A percentile compares a stretch with the other conserved stretches of the same genome.
Evolutionary conservation across 331 rosid species (phyloP).

Genomic region (Dryas integrifolia): DNA sequence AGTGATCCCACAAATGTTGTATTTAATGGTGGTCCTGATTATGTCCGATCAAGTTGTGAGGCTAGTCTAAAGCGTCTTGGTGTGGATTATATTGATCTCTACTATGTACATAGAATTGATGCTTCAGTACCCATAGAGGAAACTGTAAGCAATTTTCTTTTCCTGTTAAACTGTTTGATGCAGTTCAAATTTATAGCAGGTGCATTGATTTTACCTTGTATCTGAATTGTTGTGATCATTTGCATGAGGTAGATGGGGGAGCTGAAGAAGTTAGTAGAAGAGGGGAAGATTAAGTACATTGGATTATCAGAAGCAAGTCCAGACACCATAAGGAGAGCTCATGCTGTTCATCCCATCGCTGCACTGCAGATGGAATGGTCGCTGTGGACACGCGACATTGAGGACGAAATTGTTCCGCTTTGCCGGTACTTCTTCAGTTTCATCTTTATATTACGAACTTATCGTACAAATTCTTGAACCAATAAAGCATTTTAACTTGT

Average conservation of each 20-base stretch:
- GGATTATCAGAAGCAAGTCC: slow-evolving; percentile 49
- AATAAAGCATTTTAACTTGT: no score
- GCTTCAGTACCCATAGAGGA: slow-evolving; percentile 43
- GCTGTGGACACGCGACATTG: background rate
- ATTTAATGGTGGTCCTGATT: slow-evolving; percentile 30
- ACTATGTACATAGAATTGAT: slow-evolving; percentile 46
- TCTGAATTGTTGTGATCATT: no score
- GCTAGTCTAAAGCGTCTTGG: slow-evolving; percentile 40
- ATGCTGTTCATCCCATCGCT: slow-evolving; percentile 44
- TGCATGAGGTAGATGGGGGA: slow-evolving; percentile 37
- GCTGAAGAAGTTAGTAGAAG: slow-evolving; percentile 47
- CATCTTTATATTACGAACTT: background rate
- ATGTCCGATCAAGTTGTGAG: slow-evolving; percentile 44
- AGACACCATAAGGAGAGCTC: slow-evolving; percentile 50
- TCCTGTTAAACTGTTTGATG: background rate
- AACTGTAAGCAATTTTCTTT: slow-evolving; percentile 24
- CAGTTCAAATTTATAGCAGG: background rate
- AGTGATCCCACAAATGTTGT: background rate
- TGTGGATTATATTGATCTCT: slow-evolving; percentile 44
- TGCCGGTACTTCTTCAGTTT: slow-evolving; percentile 25
- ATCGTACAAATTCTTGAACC: no score
- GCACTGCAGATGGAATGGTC: slow-evolving; percentile 45
- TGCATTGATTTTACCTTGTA: no score
- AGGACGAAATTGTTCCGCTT: slow-evolving; percentile 35
- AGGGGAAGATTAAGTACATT: background rate